Percentiles rank a stretch among this genome's conserved stretches.
Evolutionary conservation across 2,329 filamentous ascomycete genomes (phyloP).

Genomic region (Coniochaeta sp.): DNA sequence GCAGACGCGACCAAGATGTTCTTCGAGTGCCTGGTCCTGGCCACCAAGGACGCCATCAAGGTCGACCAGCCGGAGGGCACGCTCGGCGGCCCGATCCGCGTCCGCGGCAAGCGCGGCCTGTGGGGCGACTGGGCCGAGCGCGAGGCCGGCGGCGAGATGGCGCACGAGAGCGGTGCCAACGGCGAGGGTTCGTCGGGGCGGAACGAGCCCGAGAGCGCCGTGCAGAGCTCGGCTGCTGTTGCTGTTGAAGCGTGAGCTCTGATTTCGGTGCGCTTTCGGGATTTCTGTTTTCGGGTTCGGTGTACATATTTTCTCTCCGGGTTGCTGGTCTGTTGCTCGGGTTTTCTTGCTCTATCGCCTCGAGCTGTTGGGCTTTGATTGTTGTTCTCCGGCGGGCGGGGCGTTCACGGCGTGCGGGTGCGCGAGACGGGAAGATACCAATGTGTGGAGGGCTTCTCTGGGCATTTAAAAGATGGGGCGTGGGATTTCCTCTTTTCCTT

Average conservation of each 20-base stretch:
- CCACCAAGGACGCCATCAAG: constrained; percentile 96
- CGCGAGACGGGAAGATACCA: constrained; percentile 1
- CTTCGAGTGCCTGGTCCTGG: constrained; percentile 91
- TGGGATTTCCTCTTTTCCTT: not conserved
- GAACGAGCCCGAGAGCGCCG: constrained; percentile 2
- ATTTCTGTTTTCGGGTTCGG: not conserved
- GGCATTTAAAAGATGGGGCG: not conserved
- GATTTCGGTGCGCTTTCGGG: not conserved
- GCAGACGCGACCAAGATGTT: constrained; percentile 99
- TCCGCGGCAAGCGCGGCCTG: constrained; percentile 87
- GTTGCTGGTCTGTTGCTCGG: not conserved
- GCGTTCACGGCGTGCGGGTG: constrained; percentile 1
- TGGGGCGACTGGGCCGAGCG: constrained; percentile 95
- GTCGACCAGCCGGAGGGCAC: constrained; percentile 73
- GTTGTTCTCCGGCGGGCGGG: not conserved
- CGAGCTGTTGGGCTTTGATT: not conserved
- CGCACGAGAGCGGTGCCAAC: constrained; percentile 33
- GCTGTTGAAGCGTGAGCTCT: not conserved
- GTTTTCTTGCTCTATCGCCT: not conserved
- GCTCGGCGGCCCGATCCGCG: constrained; percentile 73
- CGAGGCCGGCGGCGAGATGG: constrained; percentile 57
- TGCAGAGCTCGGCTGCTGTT: not conserved
- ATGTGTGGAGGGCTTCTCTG: not conserved
- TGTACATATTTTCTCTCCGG: not conserved
- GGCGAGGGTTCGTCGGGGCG: not conserved